phyloP scores from a whole-genome alignment of 176 grass and related monocot species.

The Lolium rigidum region DNA sequence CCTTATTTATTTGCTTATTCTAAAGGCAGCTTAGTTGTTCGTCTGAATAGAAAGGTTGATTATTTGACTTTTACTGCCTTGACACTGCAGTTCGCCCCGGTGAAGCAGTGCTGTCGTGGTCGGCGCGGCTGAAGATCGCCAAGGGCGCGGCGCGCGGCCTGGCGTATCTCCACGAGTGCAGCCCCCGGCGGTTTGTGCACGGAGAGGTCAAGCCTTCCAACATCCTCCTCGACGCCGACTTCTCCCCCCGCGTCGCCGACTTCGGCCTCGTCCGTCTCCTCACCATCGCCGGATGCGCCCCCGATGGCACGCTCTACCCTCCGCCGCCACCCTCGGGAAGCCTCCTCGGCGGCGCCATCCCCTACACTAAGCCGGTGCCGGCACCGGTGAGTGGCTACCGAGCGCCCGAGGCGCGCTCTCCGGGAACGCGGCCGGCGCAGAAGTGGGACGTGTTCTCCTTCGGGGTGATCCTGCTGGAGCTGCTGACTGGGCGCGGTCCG shows the following conservation, averaged over 20 bases:
- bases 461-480: constrained; percentile 73
- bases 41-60: background rate
- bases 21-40: background rate
- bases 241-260: constrained; percentile 68
- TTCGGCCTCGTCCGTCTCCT: constrained; percentile 83
- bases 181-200: constrained; percentile 71
- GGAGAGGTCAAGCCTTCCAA: constrained; percentile 94
- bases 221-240: constrained; percentile 87
- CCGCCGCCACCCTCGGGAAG: background rate
- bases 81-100: constrained; percentile 55
- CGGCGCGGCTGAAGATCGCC: constrained; percentile 64
- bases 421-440: constrained; percentile 44
- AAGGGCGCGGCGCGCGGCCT: constrained; percentile 72
- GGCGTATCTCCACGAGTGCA: constrained; percentile 81
- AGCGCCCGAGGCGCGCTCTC: constrained; percentile 60
- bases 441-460: constrained; percentile 92
- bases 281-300: constrained; percentile 47
- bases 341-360: constrained; percentile 50
- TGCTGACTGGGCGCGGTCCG: constrained; percentile 61
- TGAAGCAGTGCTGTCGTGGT: constrained; percentile 58
- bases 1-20: background rate
- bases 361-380: constrained; percentile 42
- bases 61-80: background rate
- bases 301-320: constrained; percentile 11
- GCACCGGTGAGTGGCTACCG: constrained; percentile 42